Conservation (phyloP, 2,329 filamentous ascomycete genomes). For the Huntiella bhutanensis region DNA sequence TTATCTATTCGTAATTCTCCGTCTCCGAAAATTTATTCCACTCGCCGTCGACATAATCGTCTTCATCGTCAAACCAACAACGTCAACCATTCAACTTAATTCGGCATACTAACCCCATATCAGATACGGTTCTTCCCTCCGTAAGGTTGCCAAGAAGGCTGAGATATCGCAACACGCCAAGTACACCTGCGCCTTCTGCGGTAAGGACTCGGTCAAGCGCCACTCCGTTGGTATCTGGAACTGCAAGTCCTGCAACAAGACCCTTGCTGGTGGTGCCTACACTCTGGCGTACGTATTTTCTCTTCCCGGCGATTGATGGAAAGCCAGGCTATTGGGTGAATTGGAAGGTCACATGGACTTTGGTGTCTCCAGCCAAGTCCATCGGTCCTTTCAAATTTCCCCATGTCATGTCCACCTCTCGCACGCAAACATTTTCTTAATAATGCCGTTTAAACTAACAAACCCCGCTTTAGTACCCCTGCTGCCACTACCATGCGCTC, state of each 20-base stretch:
- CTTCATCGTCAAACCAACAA: neutral
- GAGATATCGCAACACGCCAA: slow-evolving; percentile 97
- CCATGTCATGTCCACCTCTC: neutral
- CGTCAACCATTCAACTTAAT: neutral
- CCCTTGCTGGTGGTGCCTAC: slow-evolving; percentile 64
- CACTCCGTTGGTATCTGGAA: slow-evolving; percentile 90
- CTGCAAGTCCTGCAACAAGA: slow-evolving; percentile 92
- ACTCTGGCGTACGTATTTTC: slow-evolving; percentile 67
- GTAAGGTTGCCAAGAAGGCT: slow-evolving; percentile 97
- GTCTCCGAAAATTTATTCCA: neutral
- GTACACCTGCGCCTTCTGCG: slow-evolving; percentile 97
- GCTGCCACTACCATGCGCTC: slow-evolving; percentile 88
- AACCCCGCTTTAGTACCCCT: slow-evolving; percentile 46
- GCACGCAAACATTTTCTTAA: neutral
- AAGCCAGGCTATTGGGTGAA: no score
- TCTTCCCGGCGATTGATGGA: neutral
- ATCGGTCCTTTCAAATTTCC: neutral
- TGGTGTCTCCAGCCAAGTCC: no score
- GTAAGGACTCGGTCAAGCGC: slow-evolving; percentile 86
- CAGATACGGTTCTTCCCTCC: slow-evolving; percentile 96
- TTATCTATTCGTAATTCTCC: neutral
- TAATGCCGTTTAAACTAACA: slow-evolving; percentile 15
- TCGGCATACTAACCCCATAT: slow-evolving; percentile 13
- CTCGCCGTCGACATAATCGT: neutral
- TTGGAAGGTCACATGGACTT: no score